Conservation (phyloP, 202 grass and related monocot species). For the Schoenoplectus tabernaemontani region DNA sequence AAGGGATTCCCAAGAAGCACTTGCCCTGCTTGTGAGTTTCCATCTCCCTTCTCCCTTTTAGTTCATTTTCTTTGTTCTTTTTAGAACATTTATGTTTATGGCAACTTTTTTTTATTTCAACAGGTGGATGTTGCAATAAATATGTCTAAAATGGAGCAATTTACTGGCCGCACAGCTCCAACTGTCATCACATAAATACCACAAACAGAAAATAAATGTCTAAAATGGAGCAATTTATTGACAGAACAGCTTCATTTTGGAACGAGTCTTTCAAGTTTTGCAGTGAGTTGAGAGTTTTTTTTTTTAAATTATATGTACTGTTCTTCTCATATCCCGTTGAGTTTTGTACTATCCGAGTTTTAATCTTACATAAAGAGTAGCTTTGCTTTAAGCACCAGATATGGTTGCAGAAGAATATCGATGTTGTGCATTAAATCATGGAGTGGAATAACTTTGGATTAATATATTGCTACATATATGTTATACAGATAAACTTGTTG, state of each 20-base stretch:
- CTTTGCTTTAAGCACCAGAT: not conserved
- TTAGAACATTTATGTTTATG: not conserved
- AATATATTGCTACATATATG: not conserved
- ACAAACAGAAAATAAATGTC: not conserved
- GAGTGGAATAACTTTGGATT: not conserved
- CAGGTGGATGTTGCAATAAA: slow-evolving; percentile 83
- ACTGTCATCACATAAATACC: slow-evolving; percentile 89
- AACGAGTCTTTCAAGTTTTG: slow-evolving; percentile 10
- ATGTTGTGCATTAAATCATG: not conserved
- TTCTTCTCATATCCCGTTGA: not conserved
- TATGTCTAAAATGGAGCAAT: slow-evolving; percentile 81
- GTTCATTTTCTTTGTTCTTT: not conserved
- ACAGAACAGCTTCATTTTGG: slow-evolving; percentile 14
- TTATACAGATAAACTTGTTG: not conserved
- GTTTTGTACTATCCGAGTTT: slow-evolving; percentile 1
- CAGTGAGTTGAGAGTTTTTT: slow-evolving; percentile 13
- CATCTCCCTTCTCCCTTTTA: not conserved
- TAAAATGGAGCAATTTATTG: too few species aligned
- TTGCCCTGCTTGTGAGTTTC: slow-evolving; percentile 66
- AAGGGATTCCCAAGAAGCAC: slow-evolving; percentile 79
- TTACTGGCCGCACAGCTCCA: slow-evolving; percentile 75
- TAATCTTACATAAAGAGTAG: not conserved
- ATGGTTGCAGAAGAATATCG: not conserved
- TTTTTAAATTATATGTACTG: slow-evolving; percentile 9
- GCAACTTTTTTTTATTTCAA: not conserved